phyloP scores from a whole-genome alignment of 345 rosid species.

The Raphanus sativus region DNA sequence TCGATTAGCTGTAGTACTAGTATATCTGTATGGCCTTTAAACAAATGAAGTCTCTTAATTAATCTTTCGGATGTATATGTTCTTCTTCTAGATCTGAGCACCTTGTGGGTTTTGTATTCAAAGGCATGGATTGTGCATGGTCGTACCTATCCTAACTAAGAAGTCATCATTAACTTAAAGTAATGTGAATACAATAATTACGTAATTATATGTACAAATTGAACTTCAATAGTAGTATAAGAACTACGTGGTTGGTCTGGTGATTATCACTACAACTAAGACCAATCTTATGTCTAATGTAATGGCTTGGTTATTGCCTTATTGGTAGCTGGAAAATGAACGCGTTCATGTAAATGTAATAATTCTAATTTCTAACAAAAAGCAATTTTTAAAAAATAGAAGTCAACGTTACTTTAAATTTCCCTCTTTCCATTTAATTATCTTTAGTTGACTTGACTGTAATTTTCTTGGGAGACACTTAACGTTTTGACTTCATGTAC shows the following conservation, averaged over 20 bases:
- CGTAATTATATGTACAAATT: conserved; percentile 29
- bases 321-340: neutral
- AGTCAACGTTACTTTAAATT: neutral
- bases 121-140: conserved; percentile 36
- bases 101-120: conserved; percentile 8
- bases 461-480: conserved; percentile 31
- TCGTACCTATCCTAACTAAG: conserved; percentile 30
- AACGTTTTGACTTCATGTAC: conserved; percentile 17
- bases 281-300: conserved; percentile 16
- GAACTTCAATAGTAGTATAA: conserved; percentile 6
- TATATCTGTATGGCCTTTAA: conserved; percentile 24
- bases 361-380: neutral
- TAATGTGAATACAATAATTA: conserved; percentile 31
- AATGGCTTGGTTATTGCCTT: neutral
- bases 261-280: conserved; percentile 16
- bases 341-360: conserved; percentile 1
- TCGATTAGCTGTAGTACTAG: conserved; percentile 32
- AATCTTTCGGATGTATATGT: conserved; percentile 21
- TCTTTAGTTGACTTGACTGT: conserved; percentile 24
- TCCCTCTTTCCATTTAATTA: neutral
- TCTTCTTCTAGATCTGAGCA: conserved; percentile 34
- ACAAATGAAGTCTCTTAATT: conserved; percentile 20
- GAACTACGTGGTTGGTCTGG: conserved; percentile 25
- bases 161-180: conserved; percentile 22
- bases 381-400: no score